phyloP scores from a whole-genome alignment of 192 early-diverging fungal species.

The Entophlyctis helioformis region DNA sequence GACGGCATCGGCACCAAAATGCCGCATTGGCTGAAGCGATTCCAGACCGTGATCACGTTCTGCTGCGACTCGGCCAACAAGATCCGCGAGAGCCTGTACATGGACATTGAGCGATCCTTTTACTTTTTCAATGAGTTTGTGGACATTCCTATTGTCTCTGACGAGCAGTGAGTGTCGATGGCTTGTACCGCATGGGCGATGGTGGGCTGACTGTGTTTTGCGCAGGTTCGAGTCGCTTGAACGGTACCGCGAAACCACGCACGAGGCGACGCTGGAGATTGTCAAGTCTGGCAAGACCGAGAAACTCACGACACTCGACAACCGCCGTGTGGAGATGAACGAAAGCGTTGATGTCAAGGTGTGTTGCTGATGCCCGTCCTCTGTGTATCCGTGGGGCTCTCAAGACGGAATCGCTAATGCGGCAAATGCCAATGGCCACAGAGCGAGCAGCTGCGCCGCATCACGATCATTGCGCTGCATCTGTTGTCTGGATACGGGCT shows the following conservation, averaged over 20 bases:
- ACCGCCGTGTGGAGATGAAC: constrained; percentile 29
- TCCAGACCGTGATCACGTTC: constrained; percentile 23
- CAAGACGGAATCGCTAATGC: neutral
- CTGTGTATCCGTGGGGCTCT: neutral
- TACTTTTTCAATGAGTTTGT: constrained; percentile 44
- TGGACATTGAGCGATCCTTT: constrained; percentile 36
- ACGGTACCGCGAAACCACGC: constrained; percentile 23
- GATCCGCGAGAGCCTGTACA: constrained; percentile 30
- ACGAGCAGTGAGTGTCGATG: constrained; percentile 32
- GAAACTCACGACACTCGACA: constrained; percentile 29
- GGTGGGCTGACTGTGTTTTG: constrained; percentile 1
- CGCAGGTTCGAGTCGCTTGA: constrained; percentile 34
- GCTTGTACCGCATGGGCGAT: constrained; percentile 20
- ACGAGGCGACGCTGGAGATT: constrained; percentile 49
- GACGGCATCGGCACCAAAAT: constrained; percentile 26
- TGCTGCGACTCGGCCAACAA: constrained; percentile 18
- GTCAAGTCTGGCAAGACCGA: constrained; percentile 49
- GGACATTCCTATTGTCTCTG: constrained; percentile 44
- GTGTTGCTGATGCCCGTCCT: neutral
- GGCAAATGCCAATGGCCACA: constrained; percentile 2
- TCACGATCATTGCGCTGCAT: constrained; percentile 36
- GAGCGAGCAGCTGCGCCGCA: constrained; percentile 32
- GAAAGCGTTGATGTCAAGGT: constrained; percentile 36
- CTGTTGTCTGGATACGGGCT: constrained; percentile 32
- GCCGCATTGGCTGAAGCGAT: constrained; percentile 17